Base-by-base conservation (phyloP, 1,284 basidiomycete genomes). In the Exsudoporus floridanus region DNA sequence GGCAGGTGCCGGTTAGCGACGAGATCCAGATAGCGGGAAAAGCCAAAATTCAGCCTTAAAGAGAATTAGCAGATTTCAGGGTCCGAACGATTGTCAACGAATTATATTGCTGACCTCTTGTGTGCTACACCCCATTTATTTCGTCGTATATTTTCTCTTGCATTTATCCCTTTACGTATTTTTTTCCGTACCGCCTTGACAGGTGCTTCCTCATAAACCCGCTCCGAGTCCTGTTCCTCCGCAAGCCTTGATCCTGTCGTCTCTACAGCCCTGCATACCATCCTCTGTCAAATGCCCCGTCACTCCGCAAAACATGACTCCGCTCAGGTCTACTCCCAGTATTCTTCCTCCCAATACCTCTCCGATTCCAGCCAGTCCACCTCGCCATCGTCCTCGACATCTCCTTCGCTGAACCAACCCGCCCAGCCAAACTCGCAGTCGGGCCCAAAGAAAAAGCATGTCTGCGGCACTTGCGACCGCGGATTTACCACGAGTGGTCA, bases 401-500 rank as follows among this genome's bases (percentile, higher is more conserved):
- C 66, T 2, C 13, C 55, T 0, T 16, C 53, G 18, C 35, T 42
- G 1, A 13, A 5, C 23, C 57, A 46, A 12, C 10, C 38, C 0
- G 5, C 19, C 19, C 57, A 42, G 9, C 21, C 23, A 1, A 30
- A 5, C 18, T 1, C 43, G 0, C 52, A 46, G n/a, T 25, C 55
- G 7, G 54, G 64, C 12, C 42, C 63, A 28, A 82, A 81, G 70
- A 82, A 81, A 71, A 82, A 80, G 58, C 86, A 89, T 58, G 71
- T 84, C 25, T 89, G 87, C 63, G 60, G 70, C 3, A 83, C 79
- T 7, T 89, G 87, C 63, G 81, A 85, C 12, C 81, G 85, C 48
- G 79, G 81, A 1, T 93, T 93, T 71, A 90, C 88, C 48, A 93
- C 90, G 39, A 86, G 84, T 61, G 90, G 90, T 31, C 91, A 93